Evolutionary conservation across 345 rosid genomes (phyloP).

Genomic region (Linum trigynum): DNA sequence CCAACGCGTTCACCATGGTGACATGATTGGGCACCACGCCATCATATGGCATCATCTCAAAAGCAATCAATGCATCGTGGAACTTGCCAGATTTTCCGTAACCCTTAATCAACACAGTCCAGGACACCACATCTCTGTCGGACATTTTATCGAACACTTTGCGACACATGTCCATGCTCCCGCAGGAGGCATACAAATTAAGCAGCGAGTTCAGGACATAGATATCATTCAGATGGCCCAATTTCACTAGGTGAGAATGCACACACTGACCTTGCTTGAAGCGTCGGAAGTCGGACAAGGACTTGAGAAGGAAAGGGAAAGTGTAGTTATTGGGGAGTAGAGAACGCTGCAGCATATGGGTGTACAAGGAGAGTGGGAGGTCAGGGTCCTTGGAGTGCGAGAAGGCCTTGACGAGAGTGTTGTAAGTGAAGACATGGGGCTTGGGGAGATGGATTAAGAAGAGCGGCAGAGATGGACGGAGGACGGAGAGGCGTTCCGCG

Average conservation of each 20-base stretch:
- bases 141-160: constrained; percentile 46
- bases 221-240: constrained; percentile 35
- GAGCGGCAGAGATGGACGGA: constrained; percentile 20
- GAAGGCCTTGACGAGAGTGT: constrained; percentile 40
- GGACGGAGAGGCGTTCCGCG: constrained; percentile 25
- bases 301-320: constrained; percentile 49
- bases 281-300: constrained; percentile 32
- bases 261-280: constrained; percentile 25
- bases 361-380: constrained; percentile 29
- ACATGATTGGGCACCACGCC: constrained; percentile 43
- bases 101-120: constrained; percentile 46
- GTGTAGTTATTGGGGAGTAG: constrained; percentile 38
- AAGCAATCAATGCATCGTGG: constrained; percentile 39
- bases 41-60: constrained; percentile 41
- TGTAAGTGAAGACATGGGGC: constrained; percentile 44
- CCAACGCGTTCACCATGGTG: constrained; percentile 50
- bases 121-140: constrained; percentile 44
- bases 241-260: constrained; percentile 38
- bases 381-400: constrained; percentile 31
- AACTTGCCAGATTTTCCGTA: constrained; percentile 22
- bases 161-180: constrained; percentile 26
- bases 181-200: constrained; percentile 31
- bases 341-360: constrained; percentile 27
- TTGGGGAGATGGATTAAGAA: constrained; percentile 23
- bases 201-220: constrained; percentile 37